phyloP scores from a whole-genome alignment of 148 eudicot genomes.

The Polygonum aviculare region DNA sequence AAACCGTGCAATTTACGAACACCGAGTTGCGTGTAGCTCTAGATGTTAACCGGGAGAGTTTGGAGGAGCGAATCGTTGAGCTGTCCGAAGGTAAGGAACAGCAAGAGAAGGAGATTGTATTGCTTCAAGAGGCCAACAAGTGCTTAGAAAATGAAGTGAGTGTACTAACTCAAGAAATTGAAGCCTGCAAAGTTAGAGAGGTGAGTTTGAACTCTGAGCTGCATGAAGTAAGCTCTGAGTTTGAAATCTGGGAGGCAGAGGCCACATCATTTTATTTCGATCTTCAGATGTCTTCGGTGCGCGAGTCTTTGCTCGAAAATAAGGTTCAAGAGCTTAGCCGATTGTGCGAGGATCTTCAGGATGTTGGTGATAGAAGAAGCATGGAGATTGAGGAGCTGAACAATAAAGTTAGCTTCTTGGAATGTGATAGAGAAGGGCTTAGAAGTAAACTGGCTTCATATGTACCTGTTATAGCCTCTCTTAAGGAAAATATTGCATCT shows the following conservation, averaged over 20 bases:
- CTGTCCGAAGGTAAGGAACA: conserved; percentile 26
- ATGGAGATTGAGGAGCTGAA: conserved; percentile 56
- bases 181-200: conserved; percentile 51
- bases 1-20: conserved; percentile 29
- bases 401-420: conserved; percentile 40
- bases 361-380: conserved; percentile 35
- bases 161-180: conserved; percentile 48
- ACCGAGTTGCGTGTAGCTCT: conserved; percentile 35
- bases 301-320: conserved; percentile 57
- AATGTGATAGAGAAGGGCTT: conserved; percentile 49
- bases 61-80: conserved; percentile 33
- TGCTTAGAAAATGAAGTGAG: conserved; percentile 48
- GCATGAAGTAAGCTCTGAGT: conserved; percentile 59
- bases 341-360: conserved; percentile 54
- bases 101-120: conserved; percentile 44
- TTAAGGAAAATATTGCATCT: conserved; percentile 43
- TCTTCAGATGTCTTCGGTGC: conserved; percentile 70
- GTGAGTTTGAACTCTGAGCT: conserved; percentile 60
- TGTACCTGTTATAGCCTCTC: conserved; percentile 48
- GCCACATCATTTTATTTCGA: conserved; percentile 83
- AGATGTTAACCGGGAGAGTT: conserved; percentile 19
- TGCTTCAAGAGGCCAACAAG: conserved; percentile 43
- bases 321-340: conserved; percentile 69
- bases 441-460: conserved; percentile 52
- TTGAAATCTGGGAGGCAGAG: conserved; percentile 86